These are phyloP conservation scores for Nyssa sinensis DNA, from an alignment of 148 eudicot species.

Conservation along the genomic window DNA sequence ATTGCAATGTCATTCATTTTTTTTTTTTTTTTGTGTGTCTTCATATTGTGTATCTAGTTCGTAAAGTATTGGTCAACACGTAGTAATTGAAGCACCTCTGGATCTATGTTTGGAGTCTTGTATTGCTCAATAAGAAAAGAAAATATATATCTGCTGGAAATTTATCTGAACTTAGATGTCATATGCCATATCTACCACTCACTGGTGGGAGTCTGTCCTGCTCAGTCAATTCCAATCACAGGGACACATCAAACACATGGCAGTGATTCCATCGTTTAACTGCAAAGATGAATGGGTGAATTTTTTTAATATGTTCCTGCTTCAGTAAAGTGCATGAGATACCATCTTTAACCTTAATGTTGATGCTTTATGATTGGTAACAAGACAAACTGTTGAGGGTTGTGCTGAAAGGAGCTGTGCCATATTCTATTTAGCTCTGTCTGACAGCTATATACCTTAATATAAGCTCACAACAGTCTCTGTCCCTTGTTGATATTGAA, in stretches of 20 bases:
- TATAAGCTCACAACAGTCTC: too few relatives aligned
- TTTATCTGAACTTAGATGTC: too few relatives aligned
- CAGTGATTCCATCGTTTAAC: neutral
- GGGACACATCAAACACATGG: neutral
- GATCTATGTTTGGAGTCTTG: constrained; percentile 1
- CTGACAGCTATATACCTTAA: neutral
- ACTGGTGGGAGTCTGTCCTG: neutral
- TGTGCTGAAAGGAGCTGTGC: too few relatives aligned
- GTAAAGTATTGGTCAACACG: neutral
- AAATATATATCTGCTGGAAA: too few relatives aligned
- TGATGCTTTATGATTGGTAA: neutral
- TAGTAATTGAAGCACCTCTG: neutral
- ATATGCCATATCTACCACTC: too few relatives aligned
- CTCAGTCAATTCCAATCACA: too few relatives aligned
- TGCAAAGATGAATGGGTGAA: neutral
- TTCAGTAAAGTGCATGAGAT: neutral
- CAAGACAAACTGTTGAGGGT: neutral
- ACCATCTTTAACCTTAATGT: neutral
- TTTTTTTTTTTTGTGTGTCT: neutral
- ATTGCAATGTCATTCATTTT: neutral
- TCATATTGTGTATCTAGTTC: neutral
- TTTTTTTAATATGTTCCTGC: neutral
- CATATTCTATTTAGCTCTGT: neutral
- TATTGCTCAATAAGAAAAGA: neutral
- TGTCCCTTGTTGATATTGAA: too few relatives aligned